These are phyloP conservation scores for Teratosphaeria viscida DNA, from an alignment of 2,329 filamentous ascomycete genomes.

Conservation along the genomic window DNA sequence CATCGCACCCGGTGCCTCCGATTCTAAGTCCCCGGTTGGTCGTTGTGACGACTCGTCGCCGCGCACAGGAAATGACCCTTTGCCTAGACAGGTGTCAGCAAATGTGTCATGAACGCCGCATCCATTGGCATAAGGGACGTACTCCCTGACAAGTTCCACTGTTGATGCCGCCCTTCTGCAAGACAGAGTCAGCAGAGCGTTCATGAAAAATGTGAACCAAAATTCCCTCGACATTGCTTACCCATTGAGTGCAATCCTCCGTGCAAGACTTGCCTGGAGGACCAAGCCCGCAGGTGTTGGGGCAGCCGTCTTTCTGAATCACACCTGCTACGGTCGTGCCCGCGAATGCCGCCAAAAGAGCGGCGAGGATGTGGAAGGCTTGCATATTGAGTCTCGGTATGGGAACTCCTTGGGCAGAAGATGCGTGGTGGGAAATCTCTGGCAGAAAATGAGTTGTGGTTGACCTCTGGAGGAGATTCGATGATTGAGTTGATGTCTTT, in stretches of 20 bases:
- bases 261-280: too few species aligned
- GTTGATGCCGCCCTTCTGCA: not conserved
- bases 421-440: not conserved
- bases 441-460: too few species aligned
- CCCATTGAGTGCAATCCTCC: too few species aligned
- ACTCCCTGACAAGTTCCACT: not conserved
- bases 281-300: not conserved
- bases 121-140: not conserved
- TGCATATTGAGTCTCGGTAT: not conserved
- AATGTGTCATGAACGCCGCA: not conserved
- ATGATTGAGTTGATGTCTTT: too few species aligned
- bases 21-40: too few species aligned
- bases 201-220: too few species aligned
- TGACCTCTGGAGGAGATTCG: too few species aligned
- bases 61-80: too few species aligned
- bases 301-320: not conserved
- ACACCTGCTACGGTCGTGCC: not conserved
- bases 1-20: not conserved
- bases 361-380: not conserved
- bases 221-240: too few species aligned
- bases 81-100: not conserved
- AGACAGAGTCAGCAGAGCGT: not conserved
- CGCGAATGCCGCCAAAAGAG: not conserved
- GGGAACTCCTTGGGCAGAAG: not conserved
- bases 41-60: too few species aligned